A percentile compares a stretch with the other conserved stretches of the same genome.
phyloP scores from a whole-genome alignment of 2,329 filamentous ascomycete species.

The Venturia effusa region DNA sequence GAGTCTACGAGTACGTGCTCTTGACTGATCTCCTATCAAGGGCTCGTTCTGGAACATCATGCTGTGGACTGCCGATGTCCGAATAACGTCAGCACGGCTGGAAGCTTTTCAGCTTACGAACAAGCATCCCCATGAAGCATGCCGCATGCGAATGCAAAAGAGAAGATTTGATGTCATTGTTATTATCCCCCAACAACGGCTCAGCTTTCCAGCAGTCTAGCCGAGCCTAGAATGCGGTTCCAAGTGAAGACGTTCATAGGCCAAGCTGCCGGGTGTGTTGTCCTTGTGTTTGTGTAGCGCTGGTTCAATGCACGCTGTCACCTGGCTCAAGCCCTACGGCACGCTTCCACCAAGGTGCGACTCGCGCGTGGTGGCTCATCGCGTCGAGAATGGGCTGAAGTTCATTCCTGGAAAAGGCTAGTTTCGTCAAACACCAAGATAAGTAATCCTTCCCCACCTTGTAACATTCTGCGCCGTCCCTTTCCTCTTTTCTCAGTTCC shows the following conservation, averaged over 20 bases:
- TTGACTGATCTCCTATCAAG: not conserved
- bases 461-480: not conserved
- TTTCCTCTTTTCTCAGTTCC: not conserved
- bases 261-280: not conserved
- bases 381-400: constrained; percentile 2
- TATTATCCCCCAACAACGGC: not conserved
- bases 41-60: not conserved
- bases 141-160: not conserved
- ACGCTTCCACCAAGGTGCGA: not conserved
- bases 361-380: not conserved
- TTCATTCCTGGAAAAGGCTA: not conserved
- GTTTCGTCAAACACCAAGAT: not conserved
- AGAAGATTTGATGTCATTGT: not conserved
- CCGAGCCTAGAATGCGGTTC: not conserved
- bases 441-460: not conserved
- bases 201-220: not conserved
- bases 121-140: not conserved
- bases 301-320: not conserved
- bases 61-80: not conserved
- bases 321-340: not conserved
- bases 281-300: not conserved
- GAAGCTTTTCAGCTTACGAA: not conserved
- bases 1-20: no score
- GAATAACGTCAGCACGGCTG: not conserved
- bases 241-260: not conserved